Percentiles rank a stretch among this genome's conserved stretches.
Conservation (phyloP, 345 rosid genomes). For the Pistacia integerrima region DNA sequence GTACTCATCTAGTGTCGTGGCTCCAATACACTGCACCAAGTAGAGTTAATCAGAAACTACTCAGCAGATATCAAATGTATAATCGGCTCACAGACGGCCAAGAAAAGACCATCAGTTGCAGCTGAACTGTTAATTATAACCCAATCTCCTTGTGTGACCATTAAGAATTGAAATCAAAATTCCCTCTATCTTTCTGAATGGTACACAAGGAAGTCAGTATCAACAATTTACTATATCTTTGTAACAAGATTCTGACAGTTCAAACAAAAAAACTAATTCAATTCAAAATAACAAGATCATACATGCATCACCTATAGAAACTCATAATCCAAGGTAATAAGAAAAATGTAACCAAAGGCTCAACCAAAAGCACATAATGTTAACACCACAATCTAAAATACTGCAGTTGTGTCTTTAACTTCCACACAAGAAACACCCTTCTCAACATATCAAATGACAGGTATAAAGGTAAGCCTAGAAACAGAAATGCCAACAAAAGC, state of each 20-base stretch:
- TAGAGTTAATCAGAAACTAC: slow-evolving; percentile 8
- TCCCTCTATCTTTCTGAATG: no score
- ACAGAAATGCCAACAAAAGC: neutral
- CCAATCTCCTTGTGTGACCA: neutral
- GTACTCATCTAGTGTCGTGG: slow-evolving; percentile 97
- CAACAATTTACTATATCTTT: neutral
- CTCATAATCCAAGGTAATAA: neutral
- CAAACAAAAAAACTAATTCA: neutral
- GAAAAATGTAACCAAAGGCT: neutral
- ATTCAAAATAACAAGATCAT: neutral
- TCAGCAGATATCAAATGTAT: neutral
- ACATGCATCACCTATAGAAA: neutral
- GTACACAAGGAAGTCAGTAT: neutral
- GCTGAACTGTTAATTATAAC: neutral
- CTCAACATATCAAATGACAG: neutral
- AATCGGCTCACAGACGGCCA: neutral
- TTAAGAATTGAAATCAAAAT: neutral
- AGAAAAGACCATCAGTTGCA: neutral
- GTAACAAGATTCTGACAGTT: neutral
- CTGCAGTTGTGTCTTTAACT: neutral
- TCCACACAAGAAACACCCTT: neutral
- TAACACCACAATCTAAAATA: neutral
- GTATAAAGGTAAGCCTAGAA: neutral
- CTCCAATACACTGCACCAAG: slow-evolving; percentile 90
- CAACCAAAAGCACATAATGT: neutral